Evolutionary conservation across 768 basidiomycete species (phyloP).

Genomic region (Naematelia encephala): DNA sequence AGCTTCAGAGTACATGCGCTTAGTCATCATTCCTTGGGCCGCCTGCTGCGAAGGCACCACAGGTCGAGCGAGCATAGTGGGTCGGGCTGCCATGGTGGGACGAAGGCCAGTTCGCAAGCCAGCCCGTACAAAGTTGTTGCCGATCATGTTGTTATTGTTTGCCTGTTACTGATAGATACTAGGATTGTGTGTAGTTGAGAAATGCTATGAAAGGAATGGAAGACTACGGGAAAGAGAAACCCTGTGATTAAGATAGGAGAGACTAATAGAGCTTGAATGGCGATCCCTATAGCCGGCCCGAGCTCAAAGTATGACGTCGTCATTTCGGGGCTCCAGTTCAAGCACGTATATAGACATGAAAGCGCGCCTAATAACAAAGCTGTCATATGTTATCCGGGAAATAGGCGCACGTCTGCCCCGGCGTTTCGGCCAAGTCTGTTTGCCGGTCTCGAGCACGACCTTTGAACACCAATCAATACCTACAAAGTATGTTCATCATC

Average conservation of each 20-base stretch:
- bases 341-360: not conserved
- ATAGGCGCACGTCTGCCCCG: no score
- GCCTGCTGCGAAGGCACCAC: not conserved
- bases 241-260: not conserved
- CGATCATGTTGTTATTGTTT: not conserved
- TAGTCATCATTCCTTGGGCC: constrained; percentile 17
- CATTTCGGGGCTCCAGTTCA: not conserved
- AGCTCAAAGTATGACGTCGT: not conserved
- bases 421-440: not conserved
- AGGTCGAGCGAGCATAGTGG: not conserved
- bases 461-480: no score
- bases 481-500: no score
- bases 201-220: not conserved
- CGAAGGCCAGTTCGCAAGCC: not conserved
- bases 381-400: no score
- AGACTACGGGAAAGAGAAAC: no score
- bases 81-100: not conserved
- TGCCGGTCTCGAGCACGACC: no score
- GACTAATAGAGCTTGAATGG: not conserved
- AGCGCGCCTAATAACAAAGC: no score
- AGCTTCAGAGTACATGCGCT: not conserved
- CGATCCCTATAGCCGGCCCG: not conserved
- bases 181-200: not conserved
- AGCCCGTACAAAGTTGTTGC: not conserved
- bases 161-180: not conserved